Evolutionary conservation across 2,329 filamentous ascomycete species (phyloP).

Genomic region (Pseudogymnoascus sp.): DNA sequence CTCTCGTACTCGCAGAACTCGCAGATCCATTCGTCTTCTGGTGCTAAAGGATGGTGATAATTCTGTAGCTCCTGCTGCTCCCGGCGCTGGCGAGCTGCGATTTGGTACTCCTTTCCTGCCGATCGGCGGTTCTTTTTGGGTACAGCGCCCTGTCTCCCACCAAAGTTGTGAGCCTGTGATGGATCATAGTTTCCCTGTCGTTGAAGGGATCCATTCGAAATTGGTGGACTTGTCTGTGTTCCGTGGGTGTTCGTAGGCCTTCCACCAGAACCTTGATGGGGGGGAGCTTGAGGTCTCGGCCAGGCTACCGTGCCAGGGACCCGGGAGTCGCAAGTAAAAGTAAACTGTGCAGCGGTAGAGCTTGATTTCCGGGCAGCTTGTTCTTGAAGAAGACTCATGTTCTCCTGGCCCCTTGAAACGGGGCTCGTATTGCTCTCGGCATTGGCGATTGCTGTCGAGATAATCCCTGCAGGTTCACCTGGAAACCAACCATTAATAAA

Average conservation of each 20-base stretch:
- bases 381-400: conserved; percentile 68
- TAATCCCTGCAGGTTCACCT: conserved; percentile 65
- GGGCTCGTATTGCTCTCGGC: conserved; percentile 65
- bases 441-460: conserved; percentile 84
- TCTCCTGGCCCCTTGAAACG: conserved; percentile 62
- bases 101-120: conserved; percentile 60
- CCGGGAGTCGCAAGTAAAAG: conserved; percentile 90
- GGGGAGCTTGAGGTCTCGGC: conserved; percentile 43
- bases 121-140: conserved; percentile 57
- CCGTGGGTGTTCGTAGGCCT: conserved; percentile 23
- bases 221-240: conserved; percentile 27
- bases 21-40: conserved; percentile 85
- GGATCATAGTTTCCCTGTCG: conserved; percentile 13
- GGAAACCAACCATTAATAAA: conserved; percentile 26
- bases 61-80: conserved; percentile 71
- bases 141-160: conserved; percentile 15
- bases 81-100: conserved; percentile 69
- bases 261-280: conserved; percentile 16
- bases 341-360: conserved; percentile 80
- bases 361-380: conserved; percentile 52
- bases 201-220: not conserved
- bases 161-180: not conserved
- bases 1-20: conserved; percentile 97
- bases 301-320: conserved; percentile 71
- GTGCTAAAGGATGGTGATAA: conserved; percentile 59